Conservation (phyloP, 2,329 filamentous ascomycete genomes). For the Thyridium curvatum region DNA sequence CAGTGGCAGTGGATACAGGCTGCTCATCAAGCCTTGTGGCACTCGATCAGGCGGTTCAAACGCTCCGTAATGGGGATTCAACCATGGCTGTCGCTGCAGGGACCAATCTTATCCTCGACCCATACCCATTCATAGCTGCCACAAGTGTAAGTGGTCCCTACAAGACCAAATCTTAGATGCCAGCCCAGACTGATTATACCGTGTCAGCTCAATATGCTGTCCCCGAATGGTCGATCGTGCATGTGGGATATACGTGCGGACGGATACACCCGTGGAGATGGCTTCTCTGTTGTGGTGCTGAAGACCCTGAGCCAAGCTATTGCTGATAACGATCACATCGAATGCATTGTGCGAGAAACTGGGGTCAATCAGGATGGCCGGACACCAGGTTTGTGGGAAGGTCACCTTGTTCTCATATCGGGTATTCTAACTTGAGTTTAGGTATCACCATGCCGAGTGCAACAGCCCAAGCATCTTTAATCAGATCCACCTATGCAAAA, state of each 20-base stretch:
- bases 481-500: constrained; percentile 30
- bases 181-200: constrained; percentile 11
- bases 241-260: constrained; percentile 39
- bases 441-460: constrained; percentile 43
- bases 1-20: constrained; percentile 35
- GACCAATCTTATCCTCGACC: constrained; percentile 24
- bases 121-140: constrained; percentile 22
- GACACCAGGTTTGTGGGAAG: no score
- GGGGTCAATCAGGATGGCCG: constrained; percentile 40
- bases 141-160: no score
- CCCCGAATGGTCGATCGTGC: constrained; percentile 24
- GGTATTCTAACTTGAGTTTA: no score
- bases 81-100: constrained; percentile 24
- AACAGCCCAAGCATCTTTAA: constrained; percentile 29
- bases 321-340: constrained; percentile 31
- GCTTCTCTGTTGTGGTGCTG: constrained; percentile 36
- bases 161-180: no score
- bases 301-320: constrained; percentile 40
- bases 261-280: constrained; percentile 47
- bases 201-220: constrained; percentile 28
- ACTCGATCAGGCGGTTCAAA: constrained; percentile 28
- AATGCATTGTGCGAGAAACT: constrained; percentile 34
- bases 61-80: constrained; percentile 21
- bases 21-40: constrained; percentile 33
- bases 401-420: no score